Evolutionary conservation across 2,329 filamentous ascomycete species (phyloP).

Genomic region (Cladosporium sp.): DNA sequence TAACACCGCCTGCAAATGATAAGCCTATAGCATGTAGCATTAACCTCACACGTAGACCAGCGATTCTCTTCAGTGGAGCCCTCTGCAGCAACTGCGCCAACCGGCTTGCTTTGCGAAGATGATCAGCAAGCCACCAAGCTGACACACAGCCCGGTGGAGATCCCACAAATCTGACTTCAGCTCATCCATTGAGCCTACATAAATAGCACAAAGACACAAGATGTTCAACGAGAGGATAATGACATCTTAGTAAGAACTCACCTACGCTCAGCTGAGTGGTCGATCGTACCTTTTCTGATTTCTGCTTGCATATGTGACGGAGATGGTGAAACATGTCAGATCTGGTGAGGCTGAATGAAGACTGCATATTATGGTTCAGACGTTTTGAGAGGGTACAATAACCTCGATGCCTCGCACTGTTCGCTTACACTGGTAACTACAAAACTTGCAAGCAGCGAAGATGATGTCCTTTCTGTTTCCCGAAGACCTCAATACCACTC

Average conservation of each 20-base stretch:
- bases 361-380: neutral
- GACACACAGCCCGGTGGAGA: too few relatives aligned
- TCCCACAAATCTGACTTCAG: neutral
- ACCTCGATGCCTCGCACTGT: too few relatives aligned
- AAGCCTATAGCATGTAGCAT: too few relatives aligned
- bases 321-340: neutral
- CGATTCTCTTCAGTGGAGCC: too few relatives aligned
- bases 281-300: neutral
- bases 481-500: neutral
- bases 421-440: neutral
- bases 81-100: too few relatives aligned
- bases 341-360: too few relatives aligned
- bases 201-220: neutral
- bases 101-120: too few relatives aligned
- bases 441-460: neutral
- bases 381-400: too few relatives aligned
- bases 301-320: neutral
- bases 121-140: too few relatives aligned
- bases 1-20: too few relatives aligned
- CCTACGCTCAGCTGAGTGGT: neutral
- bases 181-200: neutral
- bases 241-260: neutral
- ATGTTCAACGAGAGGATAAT: neutral
- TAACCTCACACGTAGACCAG: too few relatives aligned
- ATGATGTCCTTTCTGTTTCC: slow-evolving; percentile 10